Base-by-base conservation (phyloP, 2,329 filamentous ascomycete species). In the Pseudodiploospora longispora region DNA sequence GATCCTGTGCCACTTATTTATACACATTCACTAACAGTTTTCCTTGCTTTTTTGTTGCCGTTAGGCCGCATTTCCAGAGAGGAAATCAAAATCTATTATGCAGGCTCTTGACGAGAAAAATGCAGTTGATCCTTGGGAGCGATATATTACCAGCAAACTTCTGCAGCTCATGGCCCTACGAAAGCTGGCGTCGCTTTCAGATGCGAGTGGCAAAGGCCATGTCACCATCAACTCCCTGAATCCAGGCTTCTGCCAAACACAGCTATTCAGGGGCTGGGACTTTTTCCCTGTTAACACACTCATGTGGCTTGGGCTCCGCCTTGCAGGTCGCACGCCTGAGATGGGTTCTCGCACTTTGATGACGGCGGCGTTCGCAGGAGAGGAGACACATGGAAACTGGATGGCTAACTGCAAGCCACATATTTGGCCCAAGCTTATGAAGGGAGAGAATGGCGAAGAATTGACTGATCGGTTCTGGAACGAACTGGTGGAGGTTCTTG, bases 401-500 rank as follows among this genome's bases (percentile, higher is more conserved):
- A 59, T 73, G 49, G 58, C 59, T 36, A 55, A 65, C 27, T 64
- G 61, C 10, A 44, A 48, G 28, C 44, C 64, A 12, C 47, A 51
- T 30, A 36, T 40, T 27, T 50, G 51, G 39, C 55, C 59, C 5
- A 41, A 43, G 7, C 34, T 49, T 5, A 58, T 63, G 54, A 42
- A 51, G 6, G 58, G 68, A 5, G 55, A 62, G 5, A 59, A 68
- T 31, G 71, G 69, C 1, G 51, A 55, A 33, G 42, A 56, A 41
- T 47, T 58, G 42, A 66, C 66, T 46, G 52, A 55, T 38, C 63
- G 56, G 46, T 54, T 71, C 3, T 75, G 63, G 55, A 59, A 52
- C 10, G 69, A 76, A 57, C 49, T 75, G 50, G 38, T 67, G 48
- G 62, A 51, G 8, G 57, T 69, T 19, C 43, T 75, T 30, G 69